These are phyloP conservation scores for Candida peoriensis DNA, from an alignment of 805 yeast genomes.

Conservation along the genomic window DNA sequence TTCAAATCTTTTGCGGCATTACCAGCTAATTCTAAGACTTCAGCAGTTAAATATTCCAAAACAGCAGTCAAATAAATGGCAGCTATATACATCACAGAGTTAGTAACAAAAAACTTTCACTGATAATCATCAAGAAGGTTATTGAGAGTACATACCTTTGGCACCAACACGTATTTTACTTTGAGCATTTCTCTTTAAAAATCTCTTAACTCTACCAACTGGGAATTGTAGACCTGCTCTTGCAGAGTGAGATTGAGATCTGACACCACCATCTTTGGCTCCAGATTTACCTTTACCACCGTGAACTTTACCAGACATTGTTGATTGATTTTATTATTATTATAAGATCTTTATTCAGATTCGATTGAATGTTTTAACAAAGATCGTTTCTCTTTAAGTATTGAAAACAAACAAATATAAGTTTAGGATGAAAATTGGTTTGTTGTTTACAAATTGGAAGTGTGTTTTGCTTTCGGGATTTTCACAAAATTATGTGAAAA, in stretches of 20 bases:
- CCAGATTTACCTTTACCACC: slow-evolving; percentile 97
- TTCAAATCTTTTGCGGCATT: slow-evolving; percentile 98
- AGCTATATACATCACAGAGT: slow-evolving; percentile 34
- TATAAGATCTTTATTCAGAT: too few species aligned
- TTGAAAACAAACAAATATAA: too few species aligned
- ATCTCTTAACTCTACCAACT: slow-evolving; percentile 98
- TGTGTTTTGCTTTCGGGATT: too few species aligned
- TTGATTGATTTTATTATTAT: slow-evolving; percentile 7
- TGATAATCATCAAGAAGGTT: too few species aligned
- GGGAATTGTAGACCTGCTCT: slow-evolving; percentile 96
- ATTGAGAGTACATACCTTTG: slow-evolving; percentile 32
- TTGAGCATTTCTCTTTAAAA: slow-evolving; percentile 85
- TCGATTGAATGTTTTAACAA: too few species aligned
- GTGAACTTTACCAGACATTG: slow-evolving; percentile 91
- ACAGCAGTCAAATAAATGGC: slow-evolving; percentile 96
- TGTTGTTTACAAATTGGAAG: too few species aligned
- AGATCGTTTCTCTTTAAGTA: too few species aligned
- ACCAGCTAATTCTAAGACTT: slow-evolving; percentile 96
- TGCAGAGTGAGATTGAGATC: slow-evolving; percentile 84
- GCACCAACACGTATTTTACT: slow-evolving; percentile 81
- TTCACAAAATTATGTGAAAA: too few species aligned
- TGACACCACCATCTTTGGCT: slow-evolving; percentile 57
- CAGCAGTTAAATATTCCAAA: slow-evolving; percentile 93
- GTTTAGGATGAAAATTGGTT: too few species aligned
- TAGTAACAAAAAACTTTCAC: slow-evolving; percentile 5